phyloP scores from a whole-genome alignment of 2,329 filamentous ascomycete genomes.

The Beauveria asiatica region DNA sequence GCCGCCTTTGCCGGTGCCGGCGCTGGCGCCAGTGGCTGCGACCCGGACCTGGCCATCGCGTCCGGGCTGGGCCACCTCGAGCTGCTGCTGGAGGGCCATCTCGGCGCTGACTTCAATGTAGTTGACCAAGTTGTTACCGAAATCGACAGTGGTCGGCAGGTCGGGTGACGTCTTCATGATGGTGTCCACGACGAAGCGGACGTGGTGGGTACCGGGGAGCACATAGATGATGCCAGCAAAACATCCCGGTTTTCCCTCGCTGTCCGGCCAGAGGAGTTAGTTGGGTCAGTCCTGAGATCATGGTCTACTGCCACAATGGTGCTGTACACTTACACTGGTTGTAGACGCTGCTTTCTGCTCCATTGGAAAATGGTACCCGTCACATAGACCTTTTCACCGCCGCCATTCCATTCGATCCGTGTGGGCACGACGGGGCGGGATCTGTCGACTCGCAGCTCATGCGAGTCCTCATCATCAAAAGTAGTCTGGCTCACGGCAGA shows the following conservation, averaged over 20 bases:
- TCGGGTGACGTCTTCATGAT: constrained; percentile 84
- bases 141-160: constrained; percentile 91
- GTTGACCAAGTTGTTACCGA: constrained; percentile 95
- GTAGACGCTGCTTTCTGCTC: constrained; percentile 86
- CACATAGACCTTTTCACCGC: constrained; percentile 86
- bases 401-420: constrained; percentile 72
- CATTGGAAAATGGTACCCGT: constrained; percentile 97
- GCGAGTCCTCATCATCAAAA: constrained; percentile 68
- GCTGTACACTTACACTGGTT: constrained; percentile 62
- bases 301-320: not conserved
- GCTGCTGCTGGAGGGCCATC: constrained; percentile 42
- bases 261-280: constrained; percentile 18
- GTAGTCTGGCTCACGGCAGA: constrained; percentile 54
- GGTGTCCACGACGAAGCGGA: constrained; percentile 92
- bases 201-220: constrained; percentile 87
- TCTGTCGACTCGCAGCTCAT: constrained; percentile 69
- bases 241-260: constrained; percentile 49
- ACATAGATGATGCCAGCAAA: constrained; percentile 75
- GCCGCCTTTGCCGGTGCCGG: constrained; percentile 15
- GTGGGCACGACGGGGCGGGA: constrained; percentile 74
- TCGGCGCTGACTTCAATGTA: constrained; percentile 89
- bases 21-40: constrained; percentile 17
- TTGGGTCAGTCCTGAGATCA: constrained; percentile 15
- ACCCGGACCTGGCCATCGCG: constrained; percentile 25
- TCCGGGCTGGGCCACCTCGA: constrained; percentile 19